Conservation (phyloP, 345 rosid genomes). For the Kernera saxatilis region DNA sequence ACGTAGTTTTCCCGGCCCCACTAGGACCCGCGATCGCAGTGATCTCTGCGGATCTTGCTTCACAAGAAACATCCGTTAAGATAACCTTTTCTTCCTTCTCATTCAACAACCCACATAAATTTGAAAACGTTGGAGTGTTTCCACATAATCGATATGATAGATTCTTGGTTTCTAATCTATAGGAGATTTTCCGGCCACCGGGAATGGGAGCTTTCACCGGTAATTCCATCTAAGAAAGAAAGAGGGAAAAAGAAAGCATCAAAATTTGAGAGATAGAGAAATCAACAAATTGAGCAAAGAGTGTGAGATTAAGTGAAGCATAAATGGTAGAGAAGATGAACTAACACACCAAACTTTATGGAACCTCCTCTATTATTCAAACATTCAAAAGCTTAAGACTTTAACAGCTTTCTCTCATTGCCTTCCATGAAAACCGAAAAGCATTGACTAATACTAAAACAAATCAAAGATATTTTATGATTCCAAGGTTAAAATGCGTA, state of each 20-base stretch:
- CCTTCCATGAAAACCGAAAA: slow-evolving; percentile 17
- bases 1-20: slow-evolving; percentile 88
- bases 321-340: slow-evolving; percentile 50
- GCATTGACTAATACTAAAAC: not conserved
- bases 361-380: slow-evolving; percentile 13
- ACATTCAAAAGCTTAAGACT: slow-evolving; percentile 11
- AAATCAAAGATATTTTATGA: not conserved
- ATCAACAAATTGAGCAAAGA: slow-evolving; percentile 12
- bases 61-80: slow-evolving; percentile 57
- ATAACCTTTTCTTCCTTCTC: slow-evolving; percentile 35
- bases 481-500: not conserved
- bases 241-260: slow-evolving; percentile 13
- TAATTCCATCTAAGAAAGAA: slow-evolving; percentile 49
- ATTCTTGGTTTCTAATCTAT: slow-evolving; percentile 51
- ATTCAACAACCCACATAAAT: slow-evolving; percentile 19
- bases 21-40: slow-evolving; percentile 88
- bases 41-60: slow-evolving; percentile 60
- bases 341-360: slow-evolving; percentile 66
- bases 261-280: slow-evolving; percentile 22
- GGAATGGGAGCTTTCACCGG: slow-evolving; percentile 49
- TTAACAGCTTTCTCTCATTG: slow-evolving; percentile 8
- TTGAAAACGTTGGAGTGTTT: slow-evolving; percentile 36
- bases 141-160: slow-evolving; percentile 50
- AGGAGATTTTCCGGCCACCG: slow-evolving; percentile 35
- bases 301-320: slow-evolving; percentile 32